Evolutionary conservation across 495 filamentous ascomycete genomes (phyloP).

Genomic region (Penicillium paradoxum): DNA sequence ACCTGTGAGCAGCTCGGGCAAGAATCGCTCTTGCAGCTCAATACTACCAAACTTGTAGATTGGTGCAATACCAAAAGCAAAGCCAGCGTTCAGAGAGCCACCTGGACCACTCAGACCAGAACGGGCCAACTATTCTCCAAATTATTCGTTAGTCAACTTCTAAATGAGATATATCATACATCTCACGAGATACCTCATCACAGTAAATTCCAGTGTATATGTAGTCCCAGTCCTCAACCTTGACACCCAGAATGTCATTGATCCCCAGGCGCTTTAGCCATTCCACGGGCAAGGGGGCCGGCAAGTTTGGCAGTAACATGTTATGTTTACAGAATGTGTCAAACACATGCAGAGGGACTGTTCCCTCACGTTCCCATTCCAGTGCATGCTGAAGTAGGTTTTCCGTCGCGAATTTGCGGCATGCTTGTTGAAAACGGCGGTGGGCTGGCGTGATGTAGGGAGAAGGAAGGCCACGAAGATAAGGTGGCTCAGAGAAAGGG

Average conservation of each 20-base stretch:
- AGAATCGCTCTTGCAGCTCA: constrained; percentile 55
- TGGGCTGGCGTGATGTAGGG: constrained; percentile 63
- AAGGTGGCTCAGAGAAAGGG: constrained; percentile 72
- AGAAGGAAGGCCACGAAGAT: constrained; percentile 62
- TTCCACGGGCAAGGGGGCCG: constrained; percentile 60
- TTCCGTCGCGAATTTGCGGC: constrained; percentile 57
- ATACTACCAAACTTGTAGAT: constrained; percentile 61
- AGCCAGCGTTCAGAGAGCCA: constrained; percentile 59
- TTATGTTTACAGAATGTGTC: constrained; percentile 54
- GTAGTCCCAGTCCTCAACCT: constrained; percentile 72
- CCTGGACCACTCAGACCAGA: constrained; percentile 58
- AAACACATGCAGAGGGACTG: constrained; percentile 59
- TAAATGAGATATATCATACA: too few species aligned
- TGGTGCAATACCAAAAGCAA: constrained; percentile 66
- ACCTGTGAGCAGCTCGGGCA: constrained; percentile 63
- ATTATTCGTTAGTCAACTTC: neutral
- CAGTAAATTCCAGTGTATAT: constrained; percentile 62
- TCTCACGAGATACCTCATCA: constrained; percentile 48
- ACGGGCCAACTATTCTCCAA: constrained; percentile 49
- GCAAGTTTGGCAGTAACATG: constrained; percentile 61
- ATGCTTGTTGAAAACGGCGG: constrained; percentile 60
- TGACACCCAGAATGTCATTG: constrained; percentile 60
- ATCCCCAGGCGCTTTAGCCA: constrained; percentile 64
- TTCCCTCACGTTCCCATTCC: constrained; percentile 61
- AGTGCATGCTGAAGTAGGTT: constrained; percentile 56